Conservation (phyloP, 2,329 filamentous ascomycete species). For the Parastagonospora nodorum region DNA sequence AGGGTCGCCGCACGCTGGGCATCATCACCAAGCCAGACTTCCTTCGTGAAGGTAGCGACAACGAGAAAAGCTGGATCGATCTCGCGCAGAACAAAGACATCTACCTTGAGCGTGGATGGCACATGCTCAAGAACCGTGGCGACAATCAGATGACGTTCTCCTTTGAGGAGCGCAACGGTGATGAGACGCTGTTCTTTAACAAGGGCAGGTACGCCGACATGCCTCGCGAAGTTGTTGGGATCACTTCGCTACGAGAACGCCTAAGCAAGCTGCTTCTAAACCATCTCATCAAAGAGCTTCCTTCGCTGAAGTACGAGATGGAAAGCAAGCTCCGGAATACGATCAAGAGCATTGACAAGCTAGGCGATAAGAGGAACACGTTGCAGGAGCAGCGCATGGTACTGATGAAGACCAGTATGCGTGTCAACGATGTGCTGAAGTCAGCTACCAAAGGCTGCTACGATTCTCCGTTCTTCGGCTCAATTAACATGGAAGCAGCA, state of each 20-base stretch:
- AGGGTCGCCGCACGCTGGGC: conserved; percentile 57
- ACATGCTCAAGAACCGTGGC: conserved; percentile 57
- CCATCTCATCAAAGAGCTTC: conserved; percentile 45
- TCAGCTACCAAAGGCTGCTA: conserved; percentile 60
- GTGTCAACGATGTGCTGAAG: conserved; percentile 42
- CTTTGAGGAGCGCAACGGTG: conserved; percentile 48
- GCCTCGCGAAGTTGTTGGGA: conserved; percentile 49
- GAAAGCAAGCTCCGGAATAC: conserved; percentile 30
- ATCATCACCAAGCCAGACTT: conserved; percentile 64
- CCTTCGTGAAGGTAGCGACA: conserved; percentile 37
- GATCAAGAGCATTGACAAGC: conserved; percentile 44
- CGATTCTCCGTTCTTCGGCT: conserved; percentile 56
- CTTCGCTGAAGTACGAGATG: conserved; percentile 40
- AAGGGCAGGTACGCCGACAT: conserved; percentile 34
- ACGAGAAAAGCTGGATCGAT: conserved; percentile 49
- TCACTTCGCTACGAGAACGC: conserved; percentile 53
- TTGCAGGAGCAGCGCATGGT: conserved; percentile 55
- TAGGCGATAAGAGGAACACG: conserved; percentile 58
- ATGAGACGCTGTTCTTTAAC: conserved; percentile 45
- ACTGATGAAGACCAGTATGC: conserved; percentile 41
- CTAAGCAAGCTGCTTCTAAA: conserved; percentile 57
- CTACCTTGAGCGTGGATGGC: conserved; percentile 56
- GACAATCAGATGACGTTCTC: conserved; percentile 44
- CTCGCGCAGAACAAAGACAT: conserved; percentile 49
- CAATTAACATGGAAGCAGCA: conserved; percentile 17